Conservation (phyloP, 2,329 filamentous ascomycete species). For the Myriosclerotinia duriaeana region DNA sequence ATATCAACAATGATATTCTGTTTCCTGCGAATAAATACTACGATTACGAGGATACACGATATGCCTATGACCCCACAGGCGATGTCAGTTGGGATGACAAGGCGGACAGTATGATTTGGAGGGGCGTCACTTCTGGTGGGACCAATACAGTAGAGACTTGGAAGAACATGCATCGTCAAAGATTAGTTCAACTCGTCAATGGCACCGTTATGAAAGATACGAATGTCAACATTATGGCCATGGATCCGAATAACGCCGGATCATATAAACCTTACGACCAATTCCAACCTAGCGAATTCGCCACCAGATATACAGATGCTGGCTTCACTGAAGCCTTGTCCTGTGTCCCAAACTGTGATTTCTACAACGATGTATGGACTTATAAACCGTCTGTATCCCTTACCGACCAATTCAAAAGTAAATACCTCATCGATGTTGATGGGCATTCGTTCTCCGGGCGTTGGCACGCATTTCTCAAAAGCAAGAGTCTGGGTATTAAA, state of each 20-base stretch:
- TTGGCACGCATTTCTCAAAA: conserved; percentile 67
- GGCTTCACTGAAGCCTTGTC: conserved; percentile 45
- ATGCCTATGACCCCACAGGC: conserved; percentile 55
- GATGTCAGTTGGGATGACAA: conserved; percentile 61
- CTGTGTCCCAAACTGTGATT: conserved; percentile 48
- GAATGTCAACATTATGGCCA: conserved; percentile 40
- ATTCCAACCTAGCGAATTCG: conserved; percentile 45
- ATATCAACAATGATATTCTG: conserved; percentile 62
- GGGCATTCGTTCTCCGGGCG: conserved; percentile 70
- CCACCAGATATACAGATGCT: conserved; percentile 39
- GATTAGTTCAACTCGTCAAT: conserved; percentile 57
- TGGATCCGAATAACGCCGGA: conserved; percentile 42
- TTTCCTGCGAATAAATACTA: conserved; percentile 67
- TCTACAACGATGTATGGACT: conserved; percentile 48
- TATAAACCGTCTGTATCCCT: conserved; percentile 57
- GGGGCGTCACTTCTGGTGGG: conserved; percentile 64
- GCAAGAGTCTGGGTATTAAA: conserved; percentile 72
- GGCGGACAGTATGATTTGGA: conserved; percentile 58
- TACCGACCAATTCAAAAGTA: conserved; percentile 57
- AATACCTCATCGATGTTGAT: conserved; percentile 75
- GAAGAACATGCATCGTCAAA: conserved; percentile 56
- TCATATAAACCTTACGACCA: conserved; percentile 44
- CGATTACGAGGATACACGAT: conserved; percentile 53
- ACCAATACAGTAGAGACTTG: conserved; percentile 51
- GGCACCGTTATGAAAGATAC: conserved; percentile 48